phyloP scores from a whole-genome alignment of 1,139 yeast species.

The Barnettozyma hawaiiensis region DNA sequence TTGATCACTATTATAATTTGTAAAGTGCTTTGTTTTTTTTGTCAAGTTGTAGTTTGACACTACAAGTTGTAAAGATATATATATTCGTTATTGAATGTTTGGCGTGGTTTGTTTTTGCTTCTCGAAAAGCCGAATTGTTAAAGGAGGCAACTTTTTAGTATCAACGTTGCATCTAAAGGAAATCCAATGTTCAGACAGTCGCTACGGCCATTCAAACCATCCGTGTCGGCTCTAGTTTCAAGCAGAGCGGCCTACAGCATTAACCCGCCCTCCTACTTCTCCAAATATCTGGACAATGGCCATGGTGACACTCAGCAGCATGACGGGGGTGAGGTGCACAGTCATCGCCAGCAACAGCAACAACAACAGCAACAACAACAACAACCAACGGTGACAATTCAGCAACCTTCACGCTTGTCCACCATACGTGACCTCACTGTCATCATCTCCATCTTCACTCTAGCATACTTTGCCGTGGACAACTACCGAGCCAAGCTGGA shows the following conservation, averaged over 20 bases:
- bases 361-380: not conserved
- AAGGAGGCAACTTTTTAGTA: not conserved
- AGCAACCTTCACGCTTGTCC: conserved; percentile 8
- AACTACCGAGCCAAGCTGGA: conserved; percentile 41
- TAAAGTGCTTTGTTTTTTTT: too few relatives aligned
- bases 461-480: conserved; percentile 46
- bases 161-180: too few relatives aligned
- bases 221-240: not conserved
- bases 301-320: not conserved
- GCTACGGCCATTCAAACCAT: not conserved
- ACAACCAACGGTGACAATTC: not conserved
- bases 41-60: too few relatives aligned
- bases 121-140: not conserved
- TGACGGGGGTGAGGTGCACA: not conserved
- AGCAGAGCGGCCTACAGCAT: conserved; percentile 5
- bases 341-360: not conserved
- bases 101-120: not conserved
- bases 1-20: not conserved
- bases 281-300: conserved; percentile 10
- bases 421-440: conserved; percentile 25
- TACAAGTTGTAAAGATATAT: too few relatives aligned
- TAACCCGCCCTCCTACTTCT: conserved; percentile 19
- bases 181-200: not conserved
- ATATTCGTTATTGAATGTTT: too few relatives aligned
- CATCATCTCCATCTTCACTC: conserved; percentile 25